Evolutionary conservation across 371 early-diverging fungal genomes (phyloP).

Genomic region (Rhizopus sp.): DNA sequence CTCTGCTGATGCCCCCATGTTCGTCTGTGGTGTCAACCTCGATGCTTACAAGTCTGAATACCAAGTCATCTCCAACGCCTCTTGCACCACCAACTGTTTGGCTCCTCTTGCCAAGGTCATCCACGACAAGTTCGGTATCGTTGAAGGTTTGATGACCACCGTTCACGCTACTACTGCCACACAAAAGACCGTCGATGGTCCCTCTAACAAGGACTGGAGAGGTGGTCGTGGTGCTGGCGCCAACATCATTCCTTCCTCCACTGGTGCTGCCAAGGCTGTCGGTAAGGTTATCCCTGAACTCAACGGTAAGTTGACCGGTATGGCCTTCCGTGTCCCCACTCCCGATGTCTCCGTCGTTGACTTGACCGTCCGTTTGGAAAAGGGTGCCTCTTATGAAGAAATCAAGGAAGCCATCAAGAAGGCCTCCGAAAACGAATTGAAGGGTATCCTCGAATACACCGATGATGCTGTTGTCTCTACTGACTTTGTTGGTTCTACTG

Average conservation of each 20-base stretch:
- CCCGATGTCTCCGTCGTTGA: constrained; percentile 99
- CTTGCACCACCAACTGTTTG: constrained; percentile 99
- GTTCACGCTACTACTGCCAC: constrained; percentile 99
- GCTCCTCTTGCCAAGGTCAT: constrained; percentile 99
- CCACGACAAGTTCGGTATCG: constrained; percentile 92
- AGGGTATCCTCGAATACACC: constrained; percentile 95
- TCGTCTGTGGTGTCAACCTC: constrained; percentile 95
- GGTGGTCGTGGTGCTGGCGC: constrained; percentile 93
- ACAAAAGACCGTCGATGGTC: constrained; percentile 99
- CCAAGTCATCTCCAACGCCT: constrained; percentile 97
- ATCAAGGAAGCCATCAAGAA: constrained; percentile 88
- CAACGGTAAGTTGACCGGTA: constrained; percentile 98
- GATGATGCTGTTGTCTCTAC: constrained; percentile 96
- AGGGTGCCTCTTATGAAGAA: constrained; percentile 89
- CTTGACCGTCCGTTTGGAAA: constrained; percentile 90
- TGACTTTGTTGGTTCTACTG: constrained; percentile 93
- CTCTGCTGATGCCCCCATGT: constrained; percentile 89
- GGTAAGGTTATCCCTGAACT: constrained; percentile 98
- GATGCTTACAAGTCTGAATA: constrained; percentile 84
- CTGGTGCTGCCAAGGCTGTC: constrained; percentile 99
- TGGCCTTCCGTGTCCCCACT: constrained; percentile 98
- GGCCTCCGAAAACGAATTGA: constrained; percentile 79
- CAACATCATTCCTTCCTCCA: constrained; percentile 99
- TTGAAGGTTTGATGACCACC: constrained; percentile 94
- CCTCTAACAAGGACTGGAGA: constrained; percentile 95